These are phyloP conservation scores for Penicillium herquei DNA, from an alignment of 495 filamentous ascomycete genomes.

Conservation along the genomic window DNA sequence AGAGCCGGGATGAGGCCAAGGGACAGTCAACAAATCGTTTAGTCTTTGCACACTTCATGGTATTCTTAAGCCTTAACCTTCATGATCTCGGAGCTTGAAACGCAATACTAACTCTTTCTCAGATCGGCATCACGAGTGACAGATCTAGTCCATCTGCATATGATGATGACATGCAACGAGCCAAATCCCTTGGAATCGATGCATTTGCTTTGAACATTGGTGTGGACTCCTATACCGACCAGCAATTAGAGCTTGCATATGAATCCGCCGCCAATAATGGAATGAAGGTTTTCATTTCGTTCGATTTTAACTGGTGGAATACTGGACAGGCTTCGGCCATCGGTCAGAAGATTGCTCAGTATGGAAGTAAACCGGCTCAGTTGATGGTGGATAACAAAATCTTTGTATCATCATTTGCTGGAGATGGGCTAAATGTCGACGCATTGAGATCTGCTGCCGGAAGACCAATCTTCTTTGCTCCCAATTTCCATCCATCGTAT, in stretches of 20 bases:
- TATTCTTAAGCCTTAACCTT: slow-evolving; percentile 11
- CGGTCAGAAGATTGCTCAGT: slow-evolving; percentile 49
- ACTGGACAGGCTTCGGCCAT: slow-evolving; percentile 40
- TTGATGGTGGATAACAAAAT: slow-evolving; percentile 54
- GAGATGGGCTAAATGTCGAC: slow-evolving; percentile 49
- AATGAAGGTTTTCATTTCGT: slow-evolving; percentile 61
- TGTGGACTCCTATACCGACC: slow-evolving; percentile 49
- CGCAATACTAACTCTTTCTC: neutral
- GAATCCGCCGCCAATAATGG: slow-evolving; percentile 54
- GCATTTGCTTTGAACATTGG: slow-evolving; percentile 62
- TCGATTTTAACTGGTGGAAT: slow-evolving; percentile 59
- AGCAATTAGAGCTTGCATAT: slow-evolving; percentile 55
- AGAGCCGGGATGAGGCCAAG: neutral
- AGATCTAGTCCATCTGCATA: slow-evolving; percentile 50
- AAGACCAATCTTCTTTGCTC: slow-evolving; percentile 51
- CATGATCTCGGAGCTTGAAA: neutral
- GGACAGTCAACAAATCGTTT: slow-evolving; percentile 28
- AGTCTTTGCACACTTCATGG: slow-evolving; percentile 62
- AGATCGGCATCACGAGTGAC: slow-evolving; percentile 56
- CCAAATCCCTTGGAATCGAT: slow-evolving; percentile 55
- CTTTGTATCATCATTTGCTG: slow-evolving; percentile 55
- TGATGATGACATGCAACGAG: slow-evolving; percentile 56
- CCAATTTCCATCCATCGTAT: slow-evolving; percentile 51
- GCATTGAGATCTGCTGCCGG: slow-evolving; percentile 44
- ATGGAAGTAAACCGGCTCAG: slow-evolving; percentile 48